Base-by-base conservation (phyloP, 164 flowering plant species). In the Umbellularia californica region DNA sequence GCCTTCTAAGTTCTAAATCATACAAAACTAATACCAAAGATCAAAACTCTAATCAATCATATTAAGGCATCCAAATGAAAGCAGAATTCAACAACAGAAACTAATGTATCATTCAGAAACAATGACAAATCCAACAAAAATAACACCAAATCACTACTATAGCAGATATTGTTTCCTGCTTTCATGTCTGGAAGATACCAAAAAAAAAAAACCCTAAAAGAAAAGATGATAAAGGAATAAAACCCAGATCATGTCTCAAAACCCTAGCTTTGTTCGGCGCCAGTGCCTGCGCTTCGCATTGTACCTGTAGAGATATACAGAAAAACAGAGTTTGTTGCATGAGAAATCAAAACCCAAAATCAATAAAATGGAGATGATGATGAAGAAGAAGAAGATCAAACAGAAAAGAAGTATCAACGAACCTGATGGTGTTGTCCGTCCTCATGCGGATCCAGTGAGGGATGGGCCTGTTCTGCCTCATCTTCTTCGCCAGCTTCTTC, bases 201-300 rank as follows among this genome's bases (percentile, higher is more conserved):
- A 2, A 17, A 30, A 2, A 17, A 30, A 27, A 33, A 68, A 30
- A 64, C 67, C 20, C 67, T 64, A 64, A 64, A 2, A 23, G 17
- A 25, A 55, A 64, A 23, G 66, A 64, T 14, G 47, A 64, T 22
- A 64, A 64, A 23, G 28, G 24, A 14, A 25, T 1, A 2, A 22
- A n/a, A 69, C 35, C 25, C 35, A 55, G 6, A 41, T 23, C 63
- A 0, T 25, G 75, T 60, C 82, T 87, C 55, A 89, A 79, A 89
- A 89, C 23, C 93, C 91, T 28, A 89, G 89, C 85, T 89, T 88
- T 52, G 91, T 90, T 3, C 90, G 84, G 68, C 91, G 87, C 90
- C 91, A 87, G 86, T 89, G 91, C 85, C 91, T 85, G 78, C 90
- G 89, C 83, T 90, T 90, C 25, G 90, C 90, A 33, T 88, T 90